Evolutionary conservation across 441 rosid genomes (phyloP).

Genomic region (Eutrema salsugineum): DNA sequence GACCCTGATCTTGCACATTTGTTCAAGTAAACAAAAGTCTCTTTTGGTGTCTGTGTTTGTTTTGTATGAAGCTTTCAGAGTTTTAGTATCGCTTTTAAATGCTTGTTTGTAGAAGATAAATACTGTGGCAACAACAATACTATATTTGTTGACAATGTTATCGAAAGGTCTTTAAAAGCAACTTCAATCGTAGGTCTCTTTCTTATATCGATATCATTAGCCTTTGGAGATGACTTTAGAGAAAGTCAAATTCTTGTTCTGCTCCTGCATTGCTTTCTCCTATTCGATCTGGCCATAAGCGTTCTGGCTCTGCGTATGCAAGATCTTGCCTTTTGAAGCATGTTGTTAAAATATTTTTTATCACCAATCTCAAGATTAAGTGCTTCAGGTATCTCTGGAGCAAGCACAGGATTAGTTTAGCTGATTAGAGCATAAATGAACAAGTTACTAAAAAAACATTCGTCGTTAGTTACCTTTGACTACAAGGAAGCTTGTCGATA

Average conservation of each 20-base stretch:
- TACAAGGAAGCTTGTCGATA: slow-evolving; percentile 68
- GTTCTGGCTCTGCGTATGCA: slow-evolving; percentile 95
- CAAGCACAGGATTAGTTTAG: slow-evolving; percentile 18
- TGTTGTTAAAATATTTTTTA: slow-evolving; percentile 58
- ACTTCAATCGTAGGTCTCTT: slow-evolving; percentile 80
- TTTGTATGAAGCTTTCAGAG: neutral
- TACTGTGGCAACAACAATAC: too few species aligned
- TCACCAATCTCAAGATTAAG: slow-evolving; percentile 74
- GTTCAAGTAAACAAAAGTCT: slow-evolving; percentile 35
- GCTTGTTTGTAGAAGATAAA: too few species aligned
- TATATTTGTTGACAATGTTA: too few species aligned
- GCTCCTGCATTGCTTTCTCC: slow-evolving; percentile 91
- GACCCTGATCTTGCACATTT: slow-evolving; percentile 77
- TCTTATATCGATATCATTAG: slow-evolving; percentile 59
- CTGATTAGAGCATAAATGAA: neutral
- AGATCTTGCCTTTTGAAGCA: slow-evolving; percentile 68
- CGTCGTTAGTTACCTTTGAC: slow-evolving; percentile 52
- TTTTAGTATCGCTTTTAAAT: neutral
- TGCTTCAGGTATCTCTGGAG: slow-evolving; percentile 67
- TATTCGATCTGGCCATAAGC: slow-evolving; percentile 94
- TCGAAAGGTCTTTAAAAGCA: slow-evolving; percentile 73
- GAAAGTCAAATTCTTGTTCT: slow-evolving; percentile 80
- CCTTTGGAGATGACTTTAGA: slow-evolving; percentile 91
- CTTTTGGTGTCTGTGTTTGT: neutral
- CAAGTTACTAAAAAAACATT: neutral